These are phyloP conservation scores for Leishmania arabica DNA, from an alignment of 208 protist species.

Conservation along the genomic window DNA sequence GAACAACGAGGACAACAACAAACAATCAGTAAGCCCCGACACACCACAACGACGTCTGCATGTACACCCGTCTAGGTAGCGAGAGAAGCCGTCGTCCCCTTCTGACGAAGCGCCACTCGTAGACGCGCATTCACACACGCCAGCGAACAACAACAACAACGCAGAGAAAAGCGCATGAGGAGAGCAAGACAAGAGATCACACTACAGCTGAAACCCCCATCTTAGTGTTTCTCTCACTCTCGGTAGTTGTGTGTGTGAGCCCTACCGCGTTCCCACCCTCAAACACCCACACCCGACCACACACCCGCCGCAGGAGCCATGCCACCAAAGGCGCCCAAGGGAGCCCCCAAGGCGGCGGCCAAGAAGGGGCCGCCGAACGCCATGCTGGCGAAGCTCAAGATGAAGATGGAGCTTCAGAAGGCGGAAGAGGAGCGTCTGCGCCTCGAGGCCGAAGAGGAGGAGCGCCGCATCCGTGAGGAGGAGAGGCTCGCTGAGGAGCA, in stretches of 20 bases:
- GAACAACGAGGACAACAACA: not conserved
- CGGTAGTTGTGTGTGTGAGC: not conserved
- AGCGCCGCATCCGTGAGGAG: conserved; percentile 81
- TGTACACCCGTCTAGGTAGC: conserved; percentile 1
- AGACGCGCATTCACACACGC: not conserved
- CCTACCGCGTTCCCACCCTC: not conserved
- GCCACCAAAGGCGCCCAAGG: conserved; percentile 85
- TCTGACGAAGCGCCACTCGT: not conserved
- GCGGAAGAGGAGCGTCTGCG: conserved; percentile 82
- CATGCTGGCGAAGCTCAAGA: conserved; percentile 91
- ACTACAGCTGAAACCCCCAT: not conserved
- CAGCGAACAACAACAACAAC: not conserved
- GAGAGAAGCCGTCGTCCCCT: conserved; percentile 5
- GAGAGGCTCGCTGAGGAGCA: conserved; percentile 85
- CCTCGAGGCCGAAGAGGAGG: conserved; percentile 77
- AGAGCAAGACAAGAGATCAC: not conserved
- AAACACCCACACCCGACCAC: not conserved
- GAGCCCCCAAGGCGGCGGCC: conserved; percentile 63
- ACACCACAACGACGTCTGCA: conserved; percentile 1
- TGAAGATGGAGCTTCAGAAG: conserved; percentile 89
- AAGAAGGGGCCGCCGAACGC: conserved; percentile 80
- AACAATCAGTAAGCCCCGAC: not conserved
- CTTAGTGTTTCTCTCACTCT: not conserved
- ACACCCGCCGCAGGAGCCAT: conserved; percentile 34
- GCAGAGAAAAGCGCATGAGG: not conserved